These are phyloP conservation scores for Straminergon stramineum DNA, from an alignment of 225 moss, liverwort and hornwort species.

Conservation along the genomic window DNA sequence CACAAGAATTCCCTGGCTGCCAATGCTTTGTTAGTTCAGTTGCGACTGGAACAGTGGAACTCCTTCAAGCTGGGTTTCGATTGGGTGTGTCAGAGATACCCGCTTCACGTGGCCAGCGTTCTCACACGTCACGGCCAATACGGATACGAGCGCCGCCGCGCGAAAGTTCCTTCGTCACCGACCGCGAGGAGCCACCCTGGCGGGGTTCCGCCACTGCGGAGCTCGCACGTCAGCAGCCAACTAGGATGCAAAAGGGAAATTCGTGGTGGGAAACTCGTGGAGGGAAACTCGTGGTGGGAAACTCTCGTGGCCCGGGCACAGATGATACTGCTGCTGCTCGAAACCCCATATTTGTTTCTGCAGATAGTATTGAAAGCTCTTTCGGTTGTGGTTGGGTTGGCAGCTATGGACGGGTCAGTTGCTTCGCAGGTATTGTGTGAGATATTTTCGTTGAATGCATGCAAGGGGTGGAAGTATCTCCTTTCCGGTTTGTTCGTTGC, in stretches of 20 bases:
- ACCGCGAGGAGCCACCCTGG: not conserved
- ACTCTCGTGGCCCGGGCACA: not conserved
- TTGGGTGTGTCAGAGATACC: not conserved
- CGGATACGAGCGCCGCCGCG: not conserved
- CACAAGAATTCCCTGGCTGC: not conserved
- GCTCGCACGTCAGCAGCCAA: slow-evolving; percentile 7
- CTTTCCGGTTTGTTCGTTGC: no score
- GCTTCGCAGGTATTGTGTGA: slow-evolving; percentile 12
- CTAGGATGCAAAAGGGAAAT: not conserved
- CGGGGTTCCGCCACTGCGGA: not conserved
- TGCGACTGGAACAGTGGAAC: not conserved
- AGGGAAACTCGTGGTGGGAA: not conserved
- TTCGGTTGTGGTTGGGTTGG: not conserved
- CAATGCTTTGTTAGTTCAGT: not conserved
- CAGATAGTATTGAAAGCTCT: not conserved
- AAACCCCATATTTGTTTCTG: not conserved
- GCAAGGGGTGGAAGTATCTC: not conserved
- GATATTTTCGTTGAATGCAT: not conserved
- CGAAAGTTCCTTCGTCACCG: not conserved
- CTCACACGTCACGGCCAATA: not conserved
- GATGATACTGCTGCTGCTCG: not conserved
- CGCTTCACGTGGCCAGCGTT: not conserved
- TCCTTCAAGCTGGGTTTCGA: not conserved
- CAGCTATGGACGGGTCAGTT: slow-evolving; percentile 13
- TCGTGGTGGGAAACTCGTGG: not conserved